These are phyloP conservation scores for Aspergillus baeticus DNA, from an alignment of 495 filamentous ascomycete genomes.

Conservation along the genomic window DNA sequence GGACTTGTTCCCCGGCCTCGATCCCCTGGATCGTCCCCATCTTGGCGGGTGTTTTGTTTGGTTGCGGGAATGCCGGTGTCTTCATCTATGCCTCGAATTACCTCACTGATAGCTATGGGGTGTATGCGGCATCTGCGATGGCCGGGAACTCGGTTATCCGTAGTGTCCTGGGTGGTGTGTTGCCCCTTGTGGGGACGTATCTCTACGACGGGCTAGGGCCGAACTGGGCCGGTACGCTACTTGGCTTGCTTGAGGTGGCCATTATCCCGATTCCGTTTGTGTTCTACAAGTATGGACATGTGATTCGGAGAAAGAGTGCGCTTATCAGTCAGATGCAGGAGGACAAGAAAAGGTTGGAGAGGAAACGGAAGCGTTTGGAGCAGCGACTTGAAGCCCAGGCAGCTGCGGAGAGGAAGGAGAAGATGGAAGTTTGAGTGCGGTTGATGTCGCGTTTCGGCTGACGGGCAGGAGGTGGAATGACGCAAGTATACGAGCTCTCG, in stretches of 20 bases:
- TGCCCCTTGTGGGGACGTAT: conserved; percentile 71
- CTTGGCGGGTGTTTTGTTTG: conserved; percentile 73
- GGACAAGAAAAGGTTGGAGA: conserved; percentile 22
- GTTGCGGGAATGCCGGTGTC: conserved; percentile 66
- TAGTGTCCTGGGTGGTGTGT: conserved; percentile 61
- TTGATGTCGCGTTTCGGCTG: background rate
- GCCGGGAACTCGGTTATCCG: conserved; percentile 73
- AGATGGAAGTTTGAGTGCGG: conserved; percentile 14
- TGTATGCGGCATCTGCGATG: conserved; percentile 73
- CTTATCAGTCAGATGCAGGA: conserved; percentile 25
- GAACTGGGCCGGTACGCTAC: conserved; percentile 69
- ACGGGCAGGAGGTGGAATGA: background rate
- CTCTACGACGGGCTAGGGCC: conserved; percentile 68
- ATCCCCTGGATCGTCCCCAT: conserved; percentile 79
- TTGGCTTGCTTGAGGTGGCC: conserved; percentile 23
- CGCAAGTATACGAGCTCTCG: background rate
- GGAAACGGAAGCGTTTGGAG: conserved; percentile 18
- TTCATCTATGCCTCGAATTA: conserved; percentile 83
- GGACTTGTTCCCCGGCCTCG: conserved; percentile 66
- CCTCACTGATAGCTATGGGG: conserved; percentile 70
- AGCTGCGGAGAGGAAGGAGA: conserved; percentile 9
- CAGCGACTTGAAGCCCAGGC: conserved; percentile 14
- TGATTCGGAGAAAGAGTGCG: conserved; percentile 21
- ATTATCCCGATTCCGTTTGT: conserved; percentile 26
- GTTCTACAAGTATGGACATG: conserved; percentile 26